A percentile compares a stretch with the other conserved stretches of the same genome.
phyloP scores from a whole-genome alignment of 208 protist species.

The Trypanosoma melophagium region DNA sequence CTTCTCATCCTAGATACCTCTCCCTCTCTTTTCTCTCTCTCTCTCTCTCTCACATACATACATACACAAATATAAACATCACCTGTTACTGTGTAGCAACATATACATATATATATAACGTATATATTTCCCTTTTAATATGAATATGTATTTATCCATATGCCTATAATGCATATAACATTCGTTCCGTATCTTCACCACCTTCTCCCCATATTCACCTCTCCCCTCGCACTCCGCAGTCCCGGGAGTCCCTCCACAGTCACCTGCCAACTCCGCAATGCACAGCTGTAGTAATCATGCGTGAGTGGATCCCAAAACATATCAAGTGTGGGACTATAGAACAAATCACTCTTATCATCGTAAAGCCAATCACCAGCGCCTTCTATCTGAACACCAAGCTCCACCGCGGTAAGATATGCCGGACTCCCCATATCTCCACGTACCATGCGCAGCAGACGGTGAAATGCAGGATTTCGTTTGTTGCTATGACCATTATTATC shows the following conservation, averaged over 20 bases:
- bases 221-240: constrained; percentile 40
- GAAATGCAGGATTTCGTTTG: constrained; percentile 1
- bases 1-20: neutral
- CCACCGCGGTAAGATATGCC: constrained; percentile 63
- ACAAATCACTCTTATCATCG: constrained; percentile 79
- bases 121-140: too few relatives aligned
- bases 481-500: too few relatives aligned
- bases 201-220: too few relatives aligned
- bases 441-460: constrained; percentile 31
- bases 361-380: constrained; percentile 84
- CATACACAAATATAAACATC: neutral
- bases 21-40: neutral
- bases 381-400: constrained; percentile 66
- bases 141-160: too few relatives aligned
- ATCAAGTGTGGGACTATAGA: constrained; percentile 70
- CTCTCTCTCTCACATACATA: neutral
- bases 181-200: too few relatives aligned
- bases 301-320: constrained; percentile 84
- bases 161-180: too few relatives aligned
- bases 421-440: constrained; percentile 29
- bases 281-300: constrained; percentile 68
- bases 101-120: neutral
- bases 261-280: constrained; percentile 66
- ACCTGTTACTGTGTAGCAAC: neutral
- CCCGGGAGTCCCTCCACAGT: constrained; percentile 39